These are phyloP conservation scores for Boletus subparvulus DNA, from an alignment of 768 basidiomycete species.

Conservation along the genomic window DNA sequence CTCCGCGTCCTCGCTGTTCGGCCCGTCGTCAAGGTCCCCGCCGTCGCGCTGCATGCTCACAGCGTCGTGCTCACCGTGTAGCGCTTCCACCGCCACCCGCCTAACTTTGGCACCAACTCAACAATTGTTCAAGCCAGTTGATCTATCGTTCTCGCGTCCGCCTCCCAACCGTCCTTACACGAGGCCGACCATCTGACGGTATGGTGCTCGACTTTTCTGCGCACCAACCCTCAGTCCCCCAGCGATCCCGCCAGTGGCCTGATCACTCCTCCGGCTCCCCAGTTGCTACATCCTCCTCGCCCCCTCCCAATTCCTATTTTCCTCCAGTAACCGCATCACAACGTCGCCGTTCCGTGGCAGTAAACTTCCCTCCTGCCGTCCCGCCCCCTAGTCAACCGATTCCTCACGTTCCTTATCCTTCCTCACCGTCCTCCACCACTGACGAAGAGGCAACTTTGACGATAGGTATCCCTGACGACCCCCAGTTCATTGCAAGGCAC, in stretches of 20 bases:
- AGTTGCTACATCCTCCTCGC: conserved; percentile 34
- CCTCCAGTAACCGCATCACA: conserved; percentile 32
- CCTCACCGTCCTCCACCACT: conserved; percentile 13
- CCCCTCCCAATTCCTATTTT: conserved; percentile 33
- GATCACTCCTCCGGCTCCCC: conserved; percentile 22
- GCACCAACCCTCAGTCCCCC: conserved; percentile 27
- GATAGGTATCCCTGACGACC: conserved; percentile 29
- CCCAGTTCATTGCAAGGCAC: conserved; percentile 29
- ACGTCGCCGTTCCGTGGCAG: conserved; percentile 70
- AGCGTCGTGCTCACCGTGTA: conserved; percentile 12
- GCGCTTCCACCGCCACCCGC: neutral
- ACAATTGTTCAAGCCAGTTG: conserved; percentile 7
- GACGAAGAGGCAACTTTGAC: conserved; percentile 22
- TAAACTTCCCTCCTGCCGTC: conserved; percentile 59
- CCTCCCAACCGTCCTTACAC: neutral
- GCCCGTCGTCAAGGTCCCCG: neutral
- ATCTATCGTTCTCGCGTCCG: conserved; percentile 3
- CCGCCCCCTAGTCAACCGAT: conserved; percentile 78
- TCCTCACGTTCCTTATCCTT: conserved; percentile 55
- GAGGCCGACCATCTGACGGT: conserved; percentile 1
- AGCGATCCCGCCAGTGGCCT: conserved; percentile 37
- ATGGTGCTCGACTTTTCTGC: conserved; percentile 34
- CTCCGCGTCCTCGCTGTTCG: conserved; percentile 9
- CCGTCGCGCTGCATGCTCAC: conserved; percentile 13
- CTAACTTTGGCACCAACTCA: conserved; percentile 12